Evolutionary conservation across 768 basidiomycete genomes (phyloP).

Genomic region (Rhizopogon sp.): DNA sequence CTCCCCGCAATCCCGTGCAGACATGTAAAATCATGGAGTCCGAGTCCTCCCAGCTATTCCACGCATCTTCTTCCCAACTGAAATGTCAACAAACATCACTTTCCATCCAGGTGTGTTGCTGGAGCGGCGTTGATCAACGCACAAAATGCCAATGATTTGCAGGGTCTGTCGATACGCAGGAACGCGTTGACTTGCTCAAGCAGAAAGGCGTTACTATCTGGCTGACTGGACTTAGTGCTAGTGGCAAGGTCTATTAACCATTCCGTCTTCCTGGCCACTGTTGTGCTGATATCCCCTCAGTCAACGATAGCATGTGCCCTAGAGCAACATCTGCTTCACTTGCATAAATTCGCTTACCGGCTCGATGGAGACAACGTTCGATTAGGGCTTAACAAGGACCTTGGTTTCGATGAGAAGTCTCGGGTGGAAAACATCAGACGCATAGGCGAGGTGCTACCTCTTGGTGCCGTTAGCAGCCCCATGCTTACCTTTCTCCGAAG

Average conservation of each 20-base stretch:
- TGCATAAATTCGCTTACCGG: constrained; percentile 81
- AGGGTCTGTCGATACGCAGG: constrained; percentile 69
- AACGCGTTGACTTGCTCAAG: constrained; percentile 61
- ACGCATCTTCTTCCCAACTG: not conserved
- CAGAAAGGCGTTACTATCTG: constrained; percentile 93
- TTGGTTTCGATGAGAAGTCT: constrained; percentile 89
- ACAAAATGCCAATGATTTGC: constrained; percentile 4
- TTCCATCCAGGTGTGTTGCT: constrained; percentile 57
- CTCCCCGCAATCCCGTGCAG: no score
- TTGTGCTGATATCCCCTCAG: constrained; percentile 33
- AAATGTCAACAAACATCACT: constrained; percentile 49
- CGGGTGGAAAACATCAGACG: constrained; percentile 94
- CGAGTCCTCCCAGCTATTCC: no score
- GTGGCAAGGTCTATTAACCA: constrained; percentile 69
- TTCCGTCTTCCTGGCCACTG: no score
- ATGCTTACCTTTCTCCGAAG: constrained; percentile 34
- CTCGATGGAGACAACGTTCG: constrained; percentile 96
- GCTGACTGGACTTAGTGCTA: constrained; percentile 94
- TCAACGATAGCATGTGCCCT: constrained; percentile 96
- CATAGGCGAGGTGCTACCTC: constrained; percentile 77
- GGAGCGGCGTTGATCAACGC: not conserved
- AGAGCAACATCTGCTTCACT: constrained; percentile 90
- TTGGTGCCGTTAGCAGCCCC: not conserved
- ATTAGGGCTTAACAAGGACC: constrained; percentile 94
- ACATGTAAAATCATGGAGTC: no score